Conservation (phyloP, 2,329 filamentous ascomycete species). For the Verticillium longisporum region DNA sequence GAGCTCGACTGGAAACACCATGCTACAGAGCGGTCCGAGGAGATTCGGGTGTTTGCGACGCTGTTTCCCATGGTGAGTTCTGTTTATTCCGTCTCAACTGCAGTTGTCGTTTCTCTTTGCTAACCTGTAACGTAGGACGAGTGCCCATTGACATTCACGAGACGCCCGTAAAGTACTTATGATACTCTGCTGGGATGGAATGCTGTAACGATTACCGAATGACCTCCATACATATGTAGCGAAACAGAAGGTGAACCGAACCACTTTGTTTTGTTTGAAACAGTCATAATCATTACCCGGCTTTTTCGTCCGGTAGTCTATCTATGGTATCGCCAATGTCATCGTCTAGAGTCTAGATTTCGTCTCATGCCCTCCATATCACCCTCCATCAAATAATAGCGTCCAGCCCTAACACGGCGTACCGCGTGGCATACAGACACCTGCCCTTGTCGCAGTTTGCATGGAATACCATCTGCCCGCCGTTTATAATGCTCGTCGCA, state of each 20-base stretch:
- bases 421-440: constrained; percentile 26
- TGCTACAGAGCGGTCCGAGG: constrained; percentile 38
- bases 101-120: background rate
- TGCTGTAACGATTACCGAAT: background rate
- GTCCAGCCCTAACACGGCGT: background rate
- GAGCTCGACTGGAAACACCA: constrained; percentile 44
- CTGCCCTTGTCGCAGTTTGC: constrained; percentile 24
- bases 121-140: constrained; percentile 20
- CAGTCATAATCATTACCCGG: background rate
- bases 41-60: constrained; percentile 43
- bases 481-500: constrained; percentile 24
- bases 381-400: background rate
- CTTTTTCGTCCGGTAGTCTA: background rate
- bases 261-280: background rate
- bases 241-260: too few relatives aligned
- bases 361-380: background rate
- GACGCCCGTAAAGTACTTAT: constrained; percentile 12
- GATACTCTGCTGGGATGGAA: too few relatives aligned
- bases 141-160: constrained; percentile 27
- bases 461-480: constrained; percentile 27
- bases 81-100: background rate
- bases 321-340: background rate
- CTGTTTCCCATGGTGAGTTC: constrained; percentile 39
- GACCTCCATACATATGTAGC: too few relatives aligned
- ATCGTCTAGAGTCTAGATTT: background rate